phyloP scores from a whole-genome alignment of 192 early-diverging fungal genomes.

The Gonapodya sp. region DNA sequence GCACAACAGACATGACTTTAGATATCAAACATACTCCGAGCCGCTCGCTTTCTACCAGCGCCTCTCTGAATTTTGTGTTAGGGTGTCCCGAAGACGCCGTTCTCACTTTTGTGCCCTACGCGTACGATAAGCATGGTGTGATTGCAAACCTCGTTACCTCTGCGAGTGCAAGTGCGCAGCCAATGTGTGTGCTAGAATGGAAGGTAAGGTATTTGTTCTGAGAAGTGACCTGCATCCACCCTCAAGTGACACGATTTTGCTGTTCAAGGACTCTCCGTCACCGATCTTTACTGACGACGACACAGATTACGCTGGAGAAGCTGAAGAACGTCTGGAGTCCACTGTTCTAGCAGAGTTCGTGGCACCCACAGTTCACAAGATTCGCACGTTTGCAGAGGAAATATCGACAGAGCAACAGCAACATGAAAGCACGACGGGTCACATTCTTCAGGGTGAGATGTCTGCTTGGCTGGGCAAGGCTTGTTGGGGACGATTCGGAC shows the following conservation, averaged over 20 bases:
- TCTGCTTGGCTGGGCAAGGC: neutral
- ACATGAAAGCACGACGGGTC: neutral
- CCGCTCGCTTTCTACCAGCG: neutral
- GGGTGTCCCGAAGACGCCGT: neutral
- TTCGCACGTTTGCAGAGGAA: neutral
- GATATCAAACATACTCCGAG: no score
- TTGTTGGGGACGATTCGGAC: neutral
- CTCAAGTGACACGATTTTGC: no score
- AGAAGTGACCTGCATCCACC: no score
- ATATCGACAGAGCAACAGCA: neutral
- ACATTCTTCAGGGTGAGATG: neutral
- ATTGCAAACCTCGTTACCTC: neutral
- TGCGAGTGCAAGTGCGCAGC: neutral
- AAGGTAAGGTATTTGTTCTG: neutral
- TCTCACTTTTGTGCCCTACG: neutral
- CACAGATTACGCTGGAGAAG: neutral
- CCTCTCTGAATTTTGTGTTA: neutral
- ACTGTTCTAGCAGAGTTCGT: neutral
- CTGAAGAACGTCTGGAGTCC: neutral
- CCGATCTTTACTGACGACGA: neutral
- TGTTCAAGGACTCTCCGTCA: neutral
- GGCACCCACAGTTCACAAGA: neutral
- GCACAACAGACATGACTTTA: no score
- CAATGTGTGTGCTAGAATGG: neutral
- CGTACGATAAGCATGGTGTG: neutral